Evolutionary conservation across 1,139 yeast genomes (phyloP).

Genomic region (Geotrichum cucujoidarum): DNA sequence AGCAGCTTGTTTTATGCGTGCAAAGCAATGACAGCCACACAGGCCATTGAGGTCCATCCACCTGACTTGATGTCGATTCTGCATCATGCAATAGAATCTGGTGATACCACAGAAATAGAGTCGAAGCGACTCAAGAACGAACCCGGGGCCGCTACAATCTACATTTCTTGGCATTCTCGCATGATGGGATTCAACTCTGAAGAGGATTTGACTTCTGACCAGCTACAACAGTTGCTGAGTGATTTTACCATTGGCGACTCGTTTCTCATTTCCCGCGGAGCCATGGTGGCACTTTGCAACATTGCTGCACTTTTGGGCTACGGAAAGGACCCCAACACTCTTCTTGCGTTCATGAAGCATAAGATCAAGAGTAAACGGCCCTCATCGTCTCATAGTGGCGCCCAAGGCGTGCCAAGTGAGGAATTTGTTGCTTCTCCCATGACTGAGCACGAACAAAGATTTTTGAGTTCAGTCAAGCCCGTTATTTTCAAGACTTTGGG

Average conservation of each 20-base stretch:
- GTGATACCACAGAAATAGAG: background rate
- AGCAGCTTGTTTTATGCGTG: conserved; percentile 34
- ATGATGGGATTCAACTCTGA: background rate
- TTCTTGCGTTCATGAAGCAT: conserved; percentile 13
- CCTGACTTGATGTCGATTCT: background rate
- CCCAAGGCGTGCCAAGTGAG: background rate
- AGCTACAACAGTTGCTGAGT: too few relatives aligned
- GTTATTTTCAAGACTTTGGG: conserved; percentile 21
- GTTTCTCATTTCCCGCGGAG: conserved; percentile 21
- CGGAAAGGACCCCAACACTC: conserved; percentile 23
- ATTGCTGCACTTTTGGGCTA: conserved; percentile 29
- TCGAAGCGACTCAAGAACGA: background rate
- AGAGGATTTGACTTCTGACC: background rate
- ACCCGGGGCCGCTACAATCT: background rate
- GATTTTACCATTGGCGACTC: background rate
- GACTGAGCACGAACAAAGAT: background rate
- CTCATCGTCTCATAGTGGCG: background rate
- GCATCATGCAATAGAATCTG: background rate
- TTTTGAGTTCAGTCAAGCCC: conserved; percentile 12
- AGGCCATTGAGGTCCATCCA: conserved; percentile 24
- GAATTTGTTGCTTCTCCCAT: background rate
- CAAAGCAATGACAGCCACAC: conserved; percentile 29
- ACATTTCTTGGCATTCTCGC: background rate
- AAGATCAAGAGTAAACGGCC: background rate
- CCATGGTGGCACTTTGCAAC: conserved; percentile 29